Base-by-base conservation (phyloP, 2,329 filamentous ascomycete genomes). In the Lachnellula suecica region DNA sequence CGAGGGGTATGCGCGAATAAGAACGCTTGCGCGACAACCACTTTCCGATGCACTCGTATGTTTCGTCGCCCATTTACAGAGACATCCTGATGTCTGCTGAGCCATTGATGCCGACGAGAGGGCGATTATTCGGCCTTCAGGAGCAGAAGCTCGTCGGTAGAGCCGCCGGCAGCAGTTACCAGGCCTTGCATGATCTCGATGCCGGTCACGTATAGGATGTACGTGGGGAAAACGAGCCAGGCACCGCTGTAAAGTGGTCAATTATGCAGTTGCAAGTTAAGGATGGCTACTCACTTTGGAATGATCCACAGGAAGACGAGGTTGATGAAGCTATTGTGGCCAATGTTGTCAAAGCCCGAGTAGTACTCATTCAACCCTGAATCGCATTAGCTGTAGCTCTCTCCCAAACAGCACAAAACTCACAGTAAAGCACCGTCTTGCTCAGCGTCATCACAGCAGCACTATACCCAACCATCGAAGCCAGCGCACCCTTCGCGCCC, bases 381-480 rank as follows among this genome's bases (percentile, higher is more conserved):
- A 44, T 3, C 15, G 13, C 24, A 27, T 59, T 29, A 59, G 53
- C 34, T 45, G 10, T 43, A 20, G 17, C 8, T 19, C 27, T n/a
- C 11, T 31, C 34, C 13, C 1, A 20, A 17, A 24, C 20, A 13
- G 10, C 8, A 44, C 11, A 46, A 58, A 38, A 73, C 78, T 73
- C 60, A 84, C 85, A 82, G 61, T 89, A 89, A 5, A 89, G 66
- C 23, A 84, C 63, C 2, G 85, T 88, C 73, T 89, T 89, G 63
- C 79, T 82, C 19, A 87, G 64, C 2, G 86, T 89, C 76, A 88
- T 82, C 2, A 84, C 70, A 4, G 78, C 78, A 19, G 79, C 76
- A 45, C 75, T 75, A 56, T 83, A 87, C 1, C 76, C 83, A 47
- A 86, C 69, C 43, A 88, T 56, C 25, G 82, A 72, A 17, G 83